Conservation (phyloP, 345 rosid species). For the Gynandropsis gynandra region DNA sequence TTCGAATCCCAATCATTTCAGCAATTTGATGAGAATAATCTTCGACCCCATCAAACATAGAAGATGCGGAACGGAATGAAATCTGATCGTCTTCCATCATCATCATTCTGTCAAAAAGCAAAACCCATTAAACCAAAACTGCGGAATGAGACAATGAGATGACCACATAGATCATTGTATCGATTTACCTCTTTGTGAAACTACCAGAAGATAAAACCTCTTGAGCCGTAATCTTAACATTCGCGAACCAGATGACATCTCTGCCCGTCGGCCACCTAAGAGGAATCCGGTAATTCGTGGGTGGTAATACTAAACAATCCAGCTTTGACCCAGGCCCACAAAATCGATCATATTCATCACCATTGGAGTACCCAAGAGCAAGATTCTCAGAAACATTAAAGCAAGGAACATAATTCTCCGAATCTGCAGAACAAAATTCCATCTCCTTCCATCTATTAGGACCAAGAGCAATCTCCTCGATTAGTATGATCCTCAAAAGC, state of each 20-base stretch:
- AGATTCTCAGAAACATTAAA: constrained; percentile 59
- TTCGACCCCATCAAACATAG: constrained; percentile 87
- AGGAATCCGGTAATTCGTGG: constrained; percentile 69
- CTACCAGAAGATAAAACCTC: constrained; percentile 96
- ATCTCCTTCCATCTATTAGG: constrained; percentile 60
- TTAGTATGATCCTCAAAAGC: too few species aligned
- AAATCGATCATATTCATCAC: constrained; percentile 53
- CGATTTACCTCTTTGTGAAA: constrained; percentile 72
- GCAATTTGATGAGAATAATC: constrained; percentile 98
- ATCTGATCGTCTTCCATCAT: constrained; percentile 93
- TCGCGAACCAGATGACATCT: constrained; percentile 83
- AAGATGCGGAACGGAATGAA: constrained; percentile 84
- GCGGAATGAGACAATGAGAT: constrained; percentile 15
- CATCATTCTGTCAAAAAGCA: constrained; percentile 63
- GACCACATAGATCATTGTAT: background rate
- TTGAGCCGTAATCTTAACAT: constrained; percentile 84
- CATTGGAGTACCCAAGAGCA: constrained; percentile 44
- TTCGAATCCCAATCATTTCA: constrained; percentile 87
- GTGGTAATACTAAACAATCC: constrained; percentile 71
- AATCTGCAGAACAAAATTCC: constrained; percentile 62
- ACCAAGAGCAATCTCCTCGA: constrained; percentile 83
- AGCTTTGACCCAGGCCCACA: constrained; percentile 48
- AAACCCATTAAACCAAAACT: background rate
- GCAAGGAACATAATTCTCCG: constrained; percentile 82
- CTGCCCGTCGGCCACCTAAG: constrained; percentile 97